phyloP scores from a whole-genome alignment of 805 yeast genomes.

The Metschnikowia kunwiensis region DNA sequence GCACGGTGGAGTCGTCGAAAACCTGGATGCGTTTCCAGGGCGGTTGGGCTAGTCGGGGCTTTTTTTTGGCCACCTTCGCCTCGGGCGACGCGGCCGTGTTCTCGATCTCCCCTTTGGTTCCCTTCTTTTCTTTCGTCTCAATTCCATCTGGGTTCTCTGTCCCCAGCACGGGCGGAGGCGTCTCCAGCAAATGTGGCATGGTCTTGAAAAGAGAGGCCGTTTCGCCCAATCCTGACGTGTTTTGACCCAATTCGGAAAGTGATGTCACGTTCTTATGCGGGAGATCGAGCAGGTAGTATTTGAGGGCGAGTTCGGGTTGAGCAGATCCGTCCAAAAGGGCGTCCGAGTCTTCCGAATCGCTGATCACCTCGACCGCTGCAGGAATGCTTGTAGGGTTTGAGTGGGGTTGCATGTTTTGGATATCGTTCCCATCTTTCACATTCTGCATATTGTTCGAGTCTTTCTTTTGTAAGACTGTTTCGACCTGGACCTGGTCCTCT shows the following conservation, averaged over 20 bases:
- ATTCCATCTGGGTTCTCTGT: conserved; percentile 3
- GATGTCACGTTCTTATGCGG: conserved; percentile 8
- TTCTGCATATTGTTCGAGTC: too few relatives aligned
- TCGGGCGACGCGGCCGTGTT: not conserved
- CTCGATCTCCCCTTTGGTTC: too few relatives aligned
- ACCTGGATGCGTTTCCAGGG: conserved; percentile 19
- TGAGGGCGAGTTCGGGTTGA: conserved; percentile 1
- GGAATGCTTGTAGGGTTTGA: not conserved
- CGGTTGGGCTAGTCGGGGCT: not conserved
- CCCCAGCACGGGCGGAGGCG: conserved; percentile 15
- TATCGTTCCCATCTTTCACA: too few relatives aligned
- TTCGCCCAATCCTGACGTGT: conserved; percentile 20
- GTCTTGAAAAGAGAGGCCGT: conserved; percentile 18
- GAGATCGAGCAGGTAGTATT: conserved; percentile 1
- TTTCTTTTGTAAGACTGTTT: too few relatives aligned
- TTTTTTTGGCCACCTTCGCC: conserved; percentile 8
- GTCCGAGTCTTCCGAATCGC: conserved; percentile 25
- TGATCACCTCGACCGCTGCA: conserved; percentile 19
- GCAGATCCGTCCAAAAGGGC: conserved; percentile 4
- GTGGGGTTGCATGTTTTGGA: too few relatives aligned
- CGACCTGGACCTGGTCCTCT: not conserved
- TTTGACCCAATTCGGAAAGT: conserved; percentile 13
- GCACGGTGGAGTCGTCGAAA: conserved; percentile 32
- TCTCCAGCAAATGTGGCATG: conserved; percentile 20
- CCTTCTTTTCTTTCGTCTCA: too few relatives aligned